Evolutionary conservation across 2,329 filamentous ascomycete genomes (phyloP), one percentile per base, ranked within the genome.

Genomic region (Grosmannia huntii): DNA sequence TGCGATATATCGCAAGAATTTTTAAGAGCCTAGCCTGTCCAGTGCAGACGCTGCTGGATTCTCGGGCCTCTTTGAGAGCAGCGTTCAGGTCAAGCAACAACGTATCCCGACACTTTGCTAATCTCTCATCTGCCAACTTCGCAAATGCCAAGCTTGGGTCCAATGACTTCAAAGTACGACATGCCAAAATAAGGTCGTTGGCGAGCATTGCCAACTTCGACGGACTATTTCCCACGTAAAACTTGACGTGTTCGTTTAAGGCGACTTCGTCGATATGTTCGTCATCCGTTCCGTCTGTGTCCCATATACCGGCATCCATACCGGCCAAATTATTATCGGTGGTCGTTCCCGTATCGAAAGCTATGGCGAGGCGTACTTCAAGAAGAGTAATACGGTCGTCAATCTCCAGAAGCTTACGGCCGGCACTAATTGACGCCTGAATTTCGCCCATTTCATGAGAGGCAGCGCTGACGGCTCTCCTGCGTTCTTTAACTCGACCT

Each of bases 361-460:
- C 77, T 27, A 89, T 73, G 52, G 82, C 78, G 28, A 91, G 70
- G 38, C 76, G 74, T 48, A 77, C 78, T 68, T 91, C 88, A 51
- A 91, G 68, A 57, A 80, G 78, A 6, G 75, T 73, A 44, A 90
- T 66, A 57, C 84, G 69, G 61, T 83, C 82, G 57, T 86, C 82
- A 21, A 87, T 71, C 68, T 90, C 87, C 31, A 91, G 68, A 73
- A 91, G 76, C 64, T 76, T 76, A 61, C 82, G 71, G 0, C 81
- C 83, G 2, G 70, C 63, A 64, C 86, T 82, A 49, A 92, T 84
- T 55, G 84, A 76, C 14, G 73, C 71, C 59, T 83, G 77, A 5
- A 91, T 78, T n/a, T 66, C 72, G 61, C 76, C 79, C 67, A 91
- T 81, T 69, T 95, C 84, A n/a, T 73, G 70, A 58, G 89, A 75